A percentile compares a stretch with the other conserved stretches of the same genome.
Conservation (phyloP, 1,284 basidiomycete genomes). For the Cystobasidium slooffiae region DNA sequence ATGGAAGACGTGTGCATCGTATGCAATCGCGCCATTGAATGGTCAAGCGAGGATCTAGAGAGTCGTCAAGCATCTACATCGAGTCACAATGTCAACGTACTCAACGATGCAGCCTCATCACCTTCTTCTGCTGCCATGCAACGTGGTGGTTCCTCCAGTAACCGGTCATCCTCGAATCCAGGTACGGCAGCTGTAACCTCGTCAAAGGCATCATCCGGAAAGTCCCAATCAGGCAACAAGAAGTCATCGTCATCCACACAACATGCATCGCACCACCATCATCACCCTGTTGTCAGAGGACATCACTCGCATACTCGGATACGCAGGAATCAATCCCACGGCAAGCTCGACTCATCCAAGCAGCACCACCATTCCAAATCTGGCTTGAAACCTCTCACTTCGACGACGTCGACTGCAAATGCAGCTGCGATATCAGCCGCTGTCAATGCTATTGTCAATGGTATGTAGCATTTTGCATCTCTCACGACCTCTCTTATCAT, state of each 20-base stretch:
- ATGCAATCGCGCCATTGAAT: constrained; percentile 32
- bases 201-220: constrained; percentile 2
- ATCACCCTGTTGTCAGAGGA: constrained; percentile 2
- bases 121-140: constrained; percentile 12
- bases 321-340: constrained; percentile 21
- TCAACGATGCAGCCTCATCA: neutral
- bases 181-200: neutral
- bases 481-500: neutral
- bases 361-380: constrained; percentile 8
- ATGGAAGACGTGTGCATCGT: constrained; percentile 45
- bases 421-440: constrained; percentile 11
- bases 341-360: constrained; percentile 11
- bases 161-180: constrained; percentile 15
- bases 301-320: constrained; percentile 19
- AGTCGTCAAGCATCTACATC: constrained; percentile 4
- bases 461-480: neutral
- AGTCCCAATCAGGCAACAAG: constrained; percentile 8
- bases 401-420: constrained; percentile 15
- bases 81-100: neutral
- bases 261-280: neutral
- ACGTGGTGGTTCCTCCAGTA: neutral
- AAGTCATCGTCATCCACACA: constrained; percentile 8
- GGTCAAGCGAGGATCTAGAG: constrained; percentile 10
- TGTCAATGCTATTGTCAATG: constrained; percentile 19
- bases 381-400: constrained; percentile 17